Base-by-base conservation (phyloP, 2,329 filamentous ascomycete species). In the Microthyrium microscopicum region DNA sequence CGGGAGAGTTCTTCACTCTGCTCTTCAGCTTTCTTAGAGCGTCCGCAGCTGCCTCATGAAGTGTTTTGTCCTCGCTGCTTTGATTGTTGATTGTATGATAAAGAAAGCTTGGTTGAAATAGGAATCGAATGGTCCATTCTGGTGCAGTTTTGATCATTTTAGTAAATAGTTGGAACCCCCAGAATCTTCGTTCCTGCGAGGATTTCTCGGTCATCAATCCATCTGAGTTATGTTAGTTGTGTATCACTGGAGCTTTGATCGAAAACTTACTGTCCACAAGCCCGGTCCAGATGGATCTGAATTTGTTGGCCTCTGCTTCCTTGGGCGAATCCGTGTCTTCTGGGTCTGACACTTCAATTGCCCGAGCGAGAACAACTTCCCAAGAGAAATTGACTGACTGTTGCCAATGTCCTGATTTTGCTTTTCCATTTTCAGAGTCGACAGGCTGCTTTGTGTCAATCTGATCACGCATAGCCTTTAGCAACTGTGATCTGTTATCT, bases 171-270 rank as follows among this genome's bases (percentile, higher is more conserved):
- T 85, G 73, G 55, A 95, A 87, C 0, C 89, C 89, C 54, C 83
- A 84, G 47, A 82, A 83, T 54, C 94, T 95, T 36, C 91, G 78
- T 44, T 85, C 82, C 27, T 85, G 74, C 2, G 84, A 91, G 5
- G 85, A 77, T 8, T 69, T 73, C 36, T 77, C 71, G 5, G 81
- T 77, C 50, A 95, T 94, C 3, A 94, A 65, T 6, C 79, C 77
- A 49, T 87, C 80, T 87, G 41, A 1, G 29, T 3, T 35, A 22
- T 34, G 21, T 16, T 33, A 19, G 18, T 33, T 21, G 29, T 33
- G 27, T 27, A 6, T 11, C 20, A 21, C 31, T 13, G 4, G 8
- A 17, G 16, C 25, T 11, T 7, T 3, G n/a, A 12, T 18, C 3
- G 18, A 36, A n/a, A 37, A 61, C 75, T 61, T 55, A 84, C 80